Percentiles rank a stretch among this genome's conserved stretches.
These are phyloP conservation scores for Strobilomyces dryophilus DNA, from an alignment of 768 basidiomycete species.

Conservation along the genomic window DNA sequence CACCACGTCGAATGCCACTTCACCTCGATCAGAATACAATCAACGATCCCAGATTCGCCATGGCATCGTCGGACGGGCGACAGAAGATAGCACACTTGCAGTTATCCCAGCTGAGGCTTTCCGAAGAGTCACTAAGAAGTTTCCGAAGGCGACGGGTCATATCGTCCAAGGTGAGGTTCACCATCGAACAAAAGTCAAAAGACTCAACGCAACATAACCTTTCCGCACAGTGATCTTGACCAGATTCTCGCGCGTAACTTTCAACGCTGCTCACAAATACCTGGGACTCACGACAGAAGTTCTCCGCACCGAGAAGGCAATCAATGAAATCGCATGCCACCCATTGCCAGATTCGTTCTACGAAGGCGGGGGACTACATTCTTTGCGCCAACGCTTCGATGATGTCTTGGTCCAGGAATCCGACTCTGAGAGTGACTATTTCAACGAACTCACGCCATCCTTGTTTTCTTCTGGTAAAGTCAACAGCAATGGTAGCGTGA, in stretches of 20 bases:
- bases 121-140: conserved; percentile 88
- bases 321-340: conserved; percentile 96
- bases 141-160: conserved; percentile 94
- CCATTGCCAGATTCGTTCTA: conserved; percentile 91
- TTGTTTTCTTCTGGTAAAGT: conserved; percentile 20
- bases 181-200: not conserved
- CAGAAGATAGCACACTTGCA: conserved; percentile 92
- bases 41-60: conserved; percentile 41
- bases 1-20: conserved; percentile 15
- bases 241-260: conserved; percentile 94
- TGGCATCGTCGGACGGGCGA: conserved; percentile 87
- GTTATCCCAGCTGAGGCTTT: conserved; percentile 99
- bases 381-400: conserved; percentile 88
- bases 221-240: conserved; percentile 78
- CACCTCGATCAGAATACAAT: conserved; percentile 25
- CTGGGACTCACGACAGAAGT: conserved; percentile 94
- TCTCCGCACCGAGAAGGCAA: conserved; percentile 92
- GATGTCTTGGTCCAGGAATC: conserved; percentile 42
- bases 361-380: conserved; percentile 84
- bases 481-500: conserved; percentile 9
- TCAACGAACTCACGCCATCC: conserved; percentile 30
- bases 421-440: conserved; percentile 57
- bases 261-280: conserved; percentile 95
- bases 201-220: conserved; percentile 10
- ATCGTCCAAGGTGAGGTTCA: conserved; percentile 76